phyloP scores from a whole-genome alignment of 2,329 filamentous ascomycete genomes.

The Sclerotinia subarctica region DNA sequence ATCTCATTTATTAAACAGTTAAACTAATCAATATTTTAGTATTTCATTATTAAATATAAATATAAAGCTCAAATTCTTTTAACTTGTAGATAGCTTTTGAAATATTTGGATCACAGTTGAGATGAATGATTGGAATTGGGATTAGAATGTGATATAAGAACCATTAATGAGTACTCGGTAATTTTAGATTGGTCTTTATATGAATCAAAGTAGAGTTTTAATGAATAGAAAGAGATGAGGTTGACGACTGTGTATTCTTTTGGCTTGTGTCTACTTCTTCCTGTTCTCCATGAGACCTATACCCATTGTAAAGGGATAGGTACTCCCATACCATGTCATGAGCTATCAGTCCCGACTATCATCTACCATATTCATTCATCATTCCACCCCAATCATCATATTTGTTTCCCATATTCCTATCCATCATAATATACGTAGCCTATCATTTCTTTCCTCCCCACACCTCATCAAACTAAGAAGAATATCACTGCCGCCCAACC shows the following conservation, averaged over 20 bases:
- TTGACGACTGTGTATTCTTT: slow-evolving; percentile 5
- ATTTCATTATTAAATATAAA: too few relatives aligned
- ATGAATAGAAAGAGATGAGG: neutral
- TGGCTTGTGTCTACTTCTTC: neutral
- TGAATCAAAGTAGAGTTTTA: neutral
- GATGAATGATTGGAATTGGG: too few relatives aligned
- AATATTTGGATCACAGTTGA: too few relatives aligned
- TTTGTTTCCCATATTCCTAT: neutral
- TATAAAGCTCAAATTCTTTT: too few relatives aligned
- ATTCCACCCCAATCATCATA: neutral
- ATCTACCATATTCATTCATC: neutral
- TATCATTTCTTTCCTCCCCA: neutral
- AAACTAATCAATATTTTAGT: too few relatives aligned
- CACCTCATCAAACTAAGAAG: neutral
- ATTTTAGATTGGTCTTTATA: too few relatives aligned
- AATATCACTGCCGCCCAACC: slow-evolving; percentile 34
- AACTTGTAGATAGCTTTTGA: too few relatives aligned
- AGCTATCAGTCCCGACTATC: neutral
- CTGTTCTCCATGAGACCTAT: neutral
- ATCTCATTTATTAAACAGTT: too few relatives aligned
- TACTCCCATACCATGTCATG: neutral
- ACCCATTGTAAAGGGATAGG: neutral
- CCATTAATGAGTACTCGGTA: too few relatives aligned
- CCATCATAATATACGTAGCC: neutral
- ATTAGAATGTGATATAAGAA: too few relatives aligned